A percentile compares a stretch with the other conserved stretches of the same genome.
These are phyloP conservation scores for Boletus sp. DNA, from an alignment of 768 basidiomycete genomes.

Conservation along the genomic window DNA sequence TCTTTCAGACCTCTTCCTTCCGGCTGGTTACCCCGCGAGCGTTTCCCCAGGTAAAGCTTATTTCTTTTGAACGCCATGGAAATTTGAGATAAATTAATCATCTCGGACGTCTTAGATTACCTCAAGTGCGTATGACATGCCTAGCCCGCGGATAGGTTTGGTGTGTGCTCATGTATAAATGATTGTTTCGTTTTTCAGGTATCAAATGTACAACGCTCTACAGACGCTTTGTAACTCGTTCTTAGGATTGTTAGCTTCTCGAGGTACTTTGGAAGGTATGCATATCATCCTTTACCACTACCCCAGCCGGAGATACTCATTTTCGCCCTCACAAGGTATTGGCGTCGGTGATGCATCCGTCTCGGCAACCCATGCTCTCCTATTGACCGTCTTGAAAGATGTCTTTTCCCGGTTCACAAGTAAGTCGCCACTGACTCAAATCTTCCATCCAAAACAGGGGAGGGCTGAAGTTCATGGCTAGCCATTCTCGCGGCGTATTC, in stretches of 20 bases:
- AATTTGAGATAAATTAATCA: background rate
- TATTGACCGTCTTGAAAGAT: conserved; percentile 67
- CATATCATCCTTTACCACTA: conserved; percentile 15
- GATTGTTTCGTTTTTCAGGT: conserved; percentile 38
- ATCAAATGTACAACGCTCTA: conserved; percentile 62
- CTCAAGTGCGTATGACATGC: conserved; percentile 39
- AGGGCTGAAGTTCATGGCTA: conserved; percentile 22
- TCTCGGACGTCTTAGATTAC: conserved; percentile 42
- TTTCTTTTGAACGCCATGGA: background rate
- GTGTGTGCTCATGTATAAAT: conserved; percentile 5
- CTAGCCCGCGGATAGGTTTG: background rate
- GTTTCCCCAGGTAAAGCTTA: conserved; percentile 54
- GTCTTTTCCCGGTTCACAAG: conserved; percentile 62
- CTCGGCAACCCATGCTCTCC: conserved; percentile 62
- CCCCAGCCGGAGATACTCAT: background rate
- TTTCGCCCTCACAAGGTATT: conserved; percentile 41
- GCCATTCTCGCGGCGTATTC: conserved; percentile 64
- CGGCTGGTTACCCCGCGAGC: conserved; percentile 58
- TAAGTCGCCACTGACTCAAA: conserved; percentile 28
- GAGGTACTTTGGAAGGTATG: conserved; percentile 69
- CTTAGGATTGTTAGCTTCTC: conserved; percentile 59
- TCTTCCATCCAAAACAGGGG: background rate
- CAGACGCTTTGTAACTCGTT: conserved; percentile 73
- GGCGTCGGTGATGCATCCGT: conserved; percentile 70
- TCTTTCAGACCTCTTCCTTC: conserved; percentile 48